Evolutionary conservation across 1,139 yeast genomes (phyloP).

Genomic region (Casaregolazyma suthepensis): DNA sequence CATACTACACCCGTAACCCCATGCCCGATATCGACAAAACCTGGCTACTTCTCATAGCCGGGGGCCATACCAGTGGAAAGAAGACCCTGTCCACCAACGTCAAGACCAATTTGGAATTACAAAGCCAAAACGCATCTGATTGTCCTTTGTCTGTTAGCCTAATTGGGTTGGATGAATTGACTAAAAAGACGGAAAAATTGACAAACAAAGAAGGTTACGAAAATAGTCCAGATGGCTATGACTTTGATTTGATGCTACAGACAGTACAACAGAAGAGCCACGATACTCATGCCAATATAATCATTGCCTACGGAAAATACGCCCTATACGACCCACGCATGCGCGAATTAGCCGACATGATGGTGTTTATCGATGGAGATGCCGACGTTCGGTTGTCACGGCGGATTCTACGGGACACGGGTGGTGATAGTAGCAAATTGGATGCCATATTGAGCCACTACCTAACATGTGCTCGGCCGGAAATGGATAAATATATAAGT

Average conservation of each 20-base stretch:
- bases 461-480: conserved; percentile 62
- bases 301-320: conserved; percentile 71
- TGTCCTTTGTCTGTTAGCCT: conserved; percentile 10
- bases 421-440: conserved; percentile 32
- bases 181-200: conserved; percentile 3
- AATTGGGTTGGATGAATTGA: conserved; percentile 7
- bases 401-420: conserved; percentile 44
- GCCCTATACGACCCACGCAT: conserved; percentile 63
- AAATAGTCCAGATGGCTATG: conserved; percentile 32
- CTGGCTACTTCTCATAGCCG: conserved; percentile 55
- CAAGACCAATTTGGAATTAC: conserved; percentile 3
- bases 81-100: conserved; percentile 26
- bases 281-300: conserved; percentile 24
- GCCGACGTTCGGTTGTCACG: conserved; percentile 77
- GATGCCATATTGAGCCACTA: conserved; percentile 54
- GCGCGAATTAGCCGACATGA: conserved; percentile 55
- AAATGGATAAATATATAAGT: conserved; percentile 65
- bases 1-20: not conserved
- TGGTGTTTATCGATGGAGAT: conserved; percentile 79
- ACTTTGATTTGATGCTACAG: conserved; percentile 33
- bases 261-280: conserved; percentile 19
- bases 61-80: conserved; percentile 73
- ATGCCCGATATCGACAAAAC: conserved; percentile 3
- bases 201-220: no score
- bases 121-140: conserved; percentile 1